Conservation (phyloP, 306 rosid species). For the Quercus mongolica region DNA sequence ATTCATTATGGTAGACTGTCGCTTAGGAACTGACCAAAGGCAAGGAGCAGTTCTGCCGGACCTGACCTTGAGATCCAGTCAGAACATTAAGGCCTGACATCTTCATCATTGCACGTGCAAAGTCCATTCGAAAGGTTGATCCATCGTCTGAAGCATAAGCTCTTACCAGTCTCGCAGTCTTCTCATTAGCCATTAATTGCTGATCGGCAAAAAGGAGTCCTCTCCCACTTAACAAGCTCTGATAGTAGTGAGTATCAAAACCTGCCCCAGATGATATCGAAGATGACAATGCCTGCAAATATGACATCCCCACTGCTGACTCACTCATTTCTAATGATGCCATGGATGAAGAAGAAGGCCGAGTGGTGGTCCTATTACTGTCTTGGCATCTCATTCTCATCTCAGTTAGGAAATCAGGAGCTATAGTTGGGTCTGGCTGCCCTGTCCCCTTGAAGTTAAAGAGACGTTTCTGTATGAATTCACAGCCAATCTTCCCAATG, state of each 20-base stretch:
- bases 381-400: conserved; percentile 31
- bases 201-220: conserved; percentile 21
- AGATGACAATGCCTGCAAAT: conserved; percentile 38
- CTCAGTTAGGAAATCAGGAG: too few species aligned
- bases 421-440: too few species aligned
- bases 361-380: conserved; percentile 2
- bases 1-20: conserved; percentile 3
- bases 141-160: too few species aligned
- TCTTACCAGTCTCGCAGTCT: too few species aligned
- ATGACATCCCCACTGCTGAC: conserved; percentile 8
- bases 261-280: conserved; percentile 48
- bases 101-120: too few species aligned
- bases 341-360: conserved; percentile 14
- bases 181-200: too few species aligned
- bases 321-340: conserved; percentile 23
- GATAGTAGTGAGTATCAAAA: conserved; percentile 69
- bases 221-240: conserved; percentile 60
- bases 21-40: neutral
- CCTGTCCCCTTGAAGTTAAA: too few species aligned
- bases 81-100: too few species aligned
- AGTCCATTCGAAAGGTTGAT: too few species aligned
- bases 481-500: conserved; percentile 78
- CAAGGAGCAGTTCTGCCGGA: too few species aligned
- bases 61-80: too few species aligned
- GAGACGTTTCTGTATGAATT: conserved; percentile 25